phyloP scores from a whole-genome alignment of 2,329 filamentous ascomycete genomes.

The Daldinia eschscholtzii region DNA sequence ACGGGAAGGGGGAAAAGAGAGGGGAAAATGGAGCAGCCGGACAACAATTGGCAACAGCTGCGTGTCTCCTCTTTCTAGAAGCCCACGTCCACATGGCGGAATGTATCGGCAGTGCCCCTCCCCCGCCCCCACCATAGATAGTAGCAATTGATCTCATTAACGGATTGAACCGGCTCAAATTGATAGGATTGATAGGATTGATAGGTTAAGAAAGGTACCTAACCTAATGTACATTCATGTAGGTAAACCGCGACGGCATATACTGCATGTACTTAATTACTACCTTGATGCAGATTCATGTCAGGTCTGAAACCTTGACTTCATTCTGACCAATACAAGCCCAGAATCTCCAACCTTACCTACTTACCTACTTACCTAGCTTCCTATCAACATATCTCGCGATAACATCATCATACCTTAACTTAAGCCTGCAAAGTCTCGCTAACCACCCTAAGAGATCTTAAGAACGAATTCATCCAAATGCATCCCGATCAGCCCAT shows the following conservation, averaged over 20 bases:
- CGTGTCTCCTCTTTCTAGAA: too few relatives aligned
- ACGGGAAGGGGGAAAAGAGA: too few relatives aligned
- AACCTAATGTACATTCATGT: neutral
- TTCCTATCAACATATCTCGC: neutral
- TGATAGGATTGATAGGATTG: neutral
- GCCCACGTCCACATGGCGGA: too few relatives aligned
- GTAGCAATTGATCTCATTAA: neutral
- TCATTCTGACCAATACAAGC: slow-evolving; percentile 29
- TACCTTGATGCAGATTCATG: neutral
- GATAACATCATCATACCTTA: neutral
- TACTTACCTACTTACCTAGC: too few relatives aligned
- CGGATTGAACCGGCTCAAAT: slow-evolving; percentile 46
- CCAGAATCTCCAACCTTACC: neutral
- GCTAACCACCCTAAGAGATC: neutral
- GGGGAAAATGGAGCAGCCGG: neutral
- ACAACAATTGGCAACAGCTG: slow-evolving; percentile 6
- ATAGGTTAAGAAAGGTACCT: neutral
- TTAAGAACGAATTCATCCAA: neutral
- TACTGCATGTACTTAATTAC: neutral
- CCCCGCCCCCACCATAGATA: slow-evolving; percentile 31
- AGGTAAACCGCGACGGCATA: neutral
- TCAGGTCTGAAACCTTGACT: slow-evolving; percentile 6
- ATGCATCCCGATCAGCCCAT: slow-evolving; percentile 49
- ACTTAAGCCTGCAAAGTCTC: neutral
- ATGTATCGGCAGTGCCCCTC: slow-evolving; percentile 36